These are phyloP conservation scores for Psidium guajava DNA, from an alignment of 345 rosid species.

Conservation along the genomic window DNA sequence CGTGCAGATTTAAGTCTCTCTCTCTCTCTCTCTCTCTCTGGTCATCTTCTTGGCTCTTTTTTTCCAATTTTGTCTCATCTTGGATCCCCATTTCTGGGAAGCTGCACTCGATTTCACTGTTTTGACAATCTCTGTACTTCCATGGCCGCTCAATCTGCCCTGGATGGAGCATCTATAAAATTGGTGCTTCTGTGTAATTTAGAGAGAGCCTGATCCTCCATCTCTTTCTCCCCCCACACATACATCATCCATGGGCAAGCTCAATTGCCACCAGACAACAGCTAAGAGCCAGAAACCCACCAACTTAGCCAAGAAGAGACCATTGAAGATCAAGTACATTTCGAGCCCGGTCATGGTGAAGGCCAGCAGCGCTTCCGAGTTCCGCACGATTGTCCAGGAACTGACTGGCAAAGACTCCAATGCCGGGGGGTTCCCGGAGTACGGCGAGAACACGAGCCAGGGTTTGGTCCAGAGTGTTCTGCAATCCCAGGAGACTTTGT, in stretches of 20 bases:
- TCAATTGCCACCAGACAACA: background rate
- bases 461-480: background rate
- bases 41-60: background rate
- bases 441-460: background rate
- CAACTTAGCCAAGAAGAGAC: conserved; percentile 14
- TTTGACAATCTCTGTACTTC: background rate
- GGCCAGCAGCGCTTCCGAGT: conserved; percentile 25
- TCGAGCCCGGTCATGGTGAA: conserved; percentile 35
- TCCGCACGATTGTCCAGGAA: conserved; percentile 37
- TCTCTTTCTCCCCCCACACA: background rate
- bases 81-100: conserved; percentile 10
- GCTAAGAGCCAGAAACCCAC: background rate
- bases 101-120: background rate
- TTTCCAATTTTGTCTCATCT: conserved; percentile 9
- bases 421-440: background rate
- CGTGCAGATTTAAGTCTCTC: background rate
- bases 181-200: background rate
- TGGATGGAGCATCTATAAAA: background rate
- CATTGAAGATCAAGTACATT: conserved; percentile 34
- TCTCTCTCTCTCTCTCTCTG: background rate
- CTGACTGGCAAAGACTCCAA: conserved; percentile 33
- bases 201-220: background rate
- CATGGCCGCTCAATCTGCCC: background rate
- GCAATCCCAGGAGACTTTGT: background rate
- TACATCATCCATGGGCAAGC: conserved; percentile 11